Evolutionary conservation across 805 yeast species (phyloP).

Genomic region (Hanseniaspora nectarophila): DNA sequence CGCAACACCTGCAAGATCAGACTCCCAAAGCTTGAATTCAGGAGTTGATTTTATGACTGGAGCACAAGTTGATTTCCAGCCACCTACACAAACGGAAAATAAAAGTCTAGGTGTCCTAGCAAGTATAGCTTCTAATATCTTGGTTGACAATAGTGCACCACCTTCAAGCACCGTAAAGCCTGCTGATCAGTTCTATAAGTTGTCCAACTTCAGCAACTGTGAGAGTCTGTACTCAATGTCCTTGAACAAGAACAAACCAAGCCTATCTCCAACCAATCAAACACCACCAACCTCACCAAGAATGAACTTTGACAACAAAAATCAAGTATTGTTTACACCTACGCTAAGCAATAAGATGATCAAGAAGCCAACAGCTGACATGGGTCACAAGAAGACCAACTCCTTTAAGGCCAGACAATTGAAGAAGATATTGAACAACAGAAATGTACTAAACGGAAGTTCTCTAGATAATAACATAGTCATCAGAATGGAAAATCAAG

Average conservation of each 20-base stretch:
- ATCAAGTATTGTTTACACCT: conserved; percentile 20
- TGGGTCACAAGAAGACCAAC: conserved; percentile 27
- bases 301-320: conserved; percentile 12
- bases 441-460: conserved; percentile 24
- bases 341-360: conserved; percentile 24
- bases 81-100: conserved; percentile 8
- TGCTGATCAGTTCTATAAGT: conserved; percentile 24
- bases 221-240: conserved; percentile 13
- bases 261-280: not conserved
- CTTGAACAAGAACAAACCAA: not conserved
- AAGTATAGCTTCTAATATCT: conserved; percentile 16
- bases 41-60: not conserved
- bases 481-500: not conserved
- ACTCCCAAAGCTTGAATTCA: not conserved
- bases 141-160: conserved; percentile 4
- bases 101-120: conserved; percentile 17
- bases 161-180: conserved; percentile 25
- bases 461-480: conserved; percentile 16
- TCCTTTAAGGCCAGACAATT: conserved; percentile 29
- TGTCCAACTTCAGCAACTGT: conserved; percentile 16
- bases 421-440: conserved; percentile 25
- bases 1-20: not conserved
- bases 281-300: conserved; percentile 18
- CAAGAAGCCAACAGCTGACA: conserved; percentile 20
- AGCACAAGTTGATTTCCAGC: conserved; percentile 4